Evolutionary conservation across 768 basidiomycete species (phyloP), one percentile per base, ranked within the genome.

Genomic region (Naganishia randhawae): DNA sequence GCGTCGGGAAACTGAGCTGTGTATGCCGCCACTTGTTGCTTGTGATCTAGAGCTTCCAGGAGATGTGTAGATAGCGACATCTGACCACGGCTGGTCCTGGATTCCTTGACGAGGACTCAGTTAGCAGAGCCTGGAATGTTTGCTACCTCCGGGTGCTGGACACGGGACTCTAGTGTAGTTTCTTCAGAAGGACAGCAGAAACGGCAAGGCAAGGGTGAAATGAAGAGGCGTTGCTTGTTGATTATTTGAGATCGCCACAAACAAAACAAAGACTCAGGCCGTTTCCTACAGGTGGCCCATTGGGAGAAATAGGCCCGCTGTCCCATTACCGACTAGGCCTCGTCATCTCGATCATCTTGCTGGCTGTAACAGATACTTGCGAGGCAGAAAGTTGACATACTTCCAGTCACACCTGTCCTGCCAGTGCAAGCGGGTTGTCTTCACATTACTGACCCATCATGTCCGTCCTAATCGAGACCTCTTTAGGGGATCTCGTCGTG

Each of bases 381-480:
- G n/a, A n/a, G n/a, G n/a, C n/a, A n/a, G n/a, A n/a, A n/a, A n/a
- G n/a, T n/a, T n/a, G n/a, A n/a, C n/a, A n/a, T n/a, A n/a, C n/a
- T n/a, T n/a, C n/a, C n/a, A n/a, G n/a, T n/a, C n/a, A n/a, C n/a
- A n/a, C n/a, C n/a, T n/a, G n/a, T n/a, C n/a, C n/a, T n/a, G n/a
- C n/a, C n/a, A n/a, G n/a, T n/a, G n/a, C n/a, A n/a, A n/a, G n/a
- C n/a, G n/a, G n/a, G n/a, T n/a, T n/a, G n/a, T n/a, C n/a, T n/a
- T n/a, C 52, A 31, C 31, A 31, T 17, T 31, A 31, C 4, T 22
- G 19, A 29, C 25, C 41, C 25, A 66, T 55, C 39, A 96, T 97
- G 96, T 97, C 94, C 68, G 91, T 98, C 45, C 85, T 99, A 67
- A 85, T 98, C 72, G 96, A 98, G 83, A 99, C 96, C 4, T 97